Conservation (phyloP, 352 stramenopile genomes). For the Phytophthora tentaculata region DNA sequence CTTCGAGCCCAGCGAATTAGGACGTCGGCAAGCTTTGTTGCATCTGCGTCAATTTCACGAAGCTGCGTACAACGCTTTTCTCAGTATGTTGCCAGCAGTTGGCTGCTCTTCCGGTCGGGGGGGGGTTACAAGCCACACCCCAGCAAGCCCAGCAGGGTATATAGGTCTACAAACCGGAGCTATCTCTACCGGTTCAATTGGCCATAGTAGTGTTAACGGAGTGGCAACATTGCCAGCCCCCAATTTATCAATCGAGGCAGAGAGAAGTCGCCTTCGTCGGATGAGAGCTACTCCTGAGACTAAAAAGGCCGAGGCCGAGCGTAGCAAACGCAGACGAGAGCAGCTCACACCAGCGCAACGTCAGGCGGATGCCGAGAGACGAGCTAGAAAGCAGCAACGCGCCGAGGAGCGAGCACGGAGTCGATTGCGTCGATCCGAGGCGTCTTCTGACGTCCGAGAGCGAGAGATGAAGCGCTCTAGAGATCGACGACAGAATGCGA, state of each 20-base stretch:
- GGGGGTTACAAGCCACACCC: too few relatives aligned
- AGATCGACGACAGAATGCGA: slow-evolving; percentile 65
- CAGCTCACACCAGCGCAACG: slow-evolving; percentile 67
- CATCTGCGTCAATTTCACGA: slow-evolving; percentile 71
- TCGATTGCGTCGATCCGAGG: slow-evolving; percentile 54
- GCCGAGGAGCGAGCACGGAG: slow-evolving; percentile 57
- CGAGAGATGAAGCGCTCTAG: slow-evolving; percentile 68
- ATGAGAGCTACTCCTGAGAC: slow-evolving; percentile 54
- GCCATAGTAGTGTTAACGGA: neutral
- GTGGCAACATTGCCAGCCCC: slow-evolving; percentile 3
- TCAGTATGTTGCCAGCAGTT: slow-evolving; percentile 51
- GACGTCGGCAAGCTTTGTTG: slow-evolving; percentile 63
- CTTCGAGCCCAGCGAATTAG: slow-evolving; percentile 70
- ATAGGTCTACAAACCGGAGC: neutral
- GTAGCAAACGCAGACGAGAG: slow-evolving; percentile 66
- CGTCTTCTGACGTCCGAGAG: slow-evolving; percentile 45
- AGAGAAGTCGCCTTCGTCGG: slow-evolving; percentile 63
- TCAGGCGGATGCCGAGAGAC: slow-evolving; percentile 69
- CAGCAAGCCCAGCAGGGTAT: neutral
- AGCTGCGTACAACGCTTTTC: slow-evolving; percentile 56
- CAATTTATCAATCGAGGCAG: slow-evolving; percentile 54
- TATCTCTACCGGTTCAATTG: neutral
- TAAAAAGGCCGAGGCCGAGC: slow-evolving; percentile 54
- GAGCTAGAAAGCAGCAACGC: slow-evolving; percentile 61
- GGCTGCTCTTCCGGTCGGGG: slow-evolving; percentile 6